Evolutionary conservation across 805 yeast genomes (phyloP), one percentile per base, ranked within the genome.

Genomic region (Yarrowia osloensis): DNA sequence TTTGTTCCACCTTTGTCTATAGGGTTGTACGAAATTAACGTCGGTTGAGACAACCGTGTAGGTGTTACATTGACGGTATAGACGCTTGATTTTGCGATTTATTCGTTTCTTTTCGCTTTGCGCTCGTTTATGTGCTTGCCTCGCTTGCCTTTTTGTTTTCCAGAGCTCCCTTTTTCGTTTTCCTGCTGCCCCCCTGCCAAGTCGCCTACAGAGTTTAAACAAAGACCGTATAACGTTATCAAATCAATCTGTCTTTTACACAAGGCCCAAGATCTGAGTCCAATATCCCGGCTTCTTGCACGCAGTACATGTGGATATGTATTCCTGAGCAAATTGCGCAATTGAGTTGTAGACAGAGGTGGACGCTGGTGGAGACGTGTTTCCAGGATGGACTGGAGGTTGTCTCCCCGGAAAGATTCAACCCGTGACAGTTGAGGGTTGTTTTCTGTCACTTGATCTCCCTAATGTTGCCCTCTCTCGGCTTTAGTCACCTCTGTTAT

Each of bases 181-280:
- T n/a, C 12, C 24, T 26, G 37, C 37, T 19, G 21, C 28, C 37
- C 57, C 55, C 57, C 57, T 50, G 57, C 57, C 57, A 50, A 50
- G 57, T 33, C 40, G 57, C 57, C 6, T 28, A 21, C n/a, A 21
- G 22, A 11, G 28, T 50, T 50, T 12, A 21, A 15, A 50, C 57
- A 50, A 50, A 50, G 57, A 33, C 54, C 6, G 3, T 8, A 15
- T 50, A 50, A 33, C 57, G 57, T 50, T 50, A 50, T 50, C 57
- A 50, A 31, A 50, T 50, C 57, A 31, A 50, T 50, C 57, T n/a
- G 40, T 6, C 40, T 21, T 12, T 4, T 12, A 11, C 13, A 46
- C 31, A 46, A 24, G 33, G 6, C 24, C 9, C 12, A 3, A 24
- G 49, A 44, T 44, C 49, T 15, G 19, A 44, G 49, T 44, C 29